Conservation (phyloP, 1,284 basidiomycete species). For the Fomitopsis pinicola region DNA sequence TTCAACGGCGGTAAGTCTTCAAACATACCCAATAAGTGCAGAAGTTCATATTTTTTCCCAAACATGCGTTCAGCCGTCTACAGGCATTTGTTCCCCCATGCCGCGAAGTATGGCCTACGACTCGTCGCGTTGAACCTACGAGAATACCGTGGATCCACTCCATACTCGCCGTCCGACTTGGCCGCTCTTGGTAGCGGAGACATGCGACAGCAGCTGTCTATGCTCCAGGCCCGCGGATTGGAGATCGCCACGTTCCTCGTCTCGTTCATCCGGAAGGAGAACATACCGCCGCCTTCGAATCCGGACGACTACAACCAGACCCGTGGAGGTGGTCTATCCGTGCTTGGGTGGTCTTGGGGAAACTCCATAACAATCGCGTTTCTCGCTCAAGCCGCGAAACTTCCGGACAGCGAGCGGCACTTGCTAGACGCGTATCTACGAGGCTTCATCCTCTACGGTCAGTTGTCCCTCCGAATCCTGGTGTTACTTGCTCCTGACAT, state of each 20-base stretch:
- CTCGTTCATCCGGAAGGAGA: conserved; percentile 7
- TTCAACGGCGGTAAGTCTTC: neutral
- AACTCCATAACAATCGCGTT: conserved; percentile 2
- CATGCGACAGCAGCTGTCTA: neutral
- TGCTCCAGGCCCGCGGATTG: neutral
- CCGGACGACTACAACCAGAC: neutral
- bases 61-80: neutral
- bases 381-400: conserved; percentile 2
- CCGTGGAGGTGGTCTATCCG: neutral
- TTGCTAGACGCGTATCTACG: conserved; percentile 1
- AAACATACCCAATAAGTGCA: neutral
- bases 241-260: conserved; percentile 3
- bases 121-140: conserved; percentile 9
- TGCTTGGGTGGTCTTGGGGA: conserved; percentile 8
- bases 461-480: neutral
- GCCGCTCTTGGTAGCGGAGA: neutral
- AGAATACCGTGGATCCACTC: conserved; percentile 25
- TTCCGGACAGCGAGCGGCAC: neutral
- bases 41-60: neutral
- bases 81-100: neutral
- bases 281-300: conserved; percentile 2
- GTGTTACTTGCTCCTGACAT: neutral
- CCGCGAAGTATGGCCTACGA: neutral
- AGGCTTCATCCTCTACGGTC: conserved; percentile 5
- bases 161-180: conserved; percentile 19